phyloP scores from a whole-genome alignment of 208 protist genomes.

The Trypanosoma avium region DNA sequence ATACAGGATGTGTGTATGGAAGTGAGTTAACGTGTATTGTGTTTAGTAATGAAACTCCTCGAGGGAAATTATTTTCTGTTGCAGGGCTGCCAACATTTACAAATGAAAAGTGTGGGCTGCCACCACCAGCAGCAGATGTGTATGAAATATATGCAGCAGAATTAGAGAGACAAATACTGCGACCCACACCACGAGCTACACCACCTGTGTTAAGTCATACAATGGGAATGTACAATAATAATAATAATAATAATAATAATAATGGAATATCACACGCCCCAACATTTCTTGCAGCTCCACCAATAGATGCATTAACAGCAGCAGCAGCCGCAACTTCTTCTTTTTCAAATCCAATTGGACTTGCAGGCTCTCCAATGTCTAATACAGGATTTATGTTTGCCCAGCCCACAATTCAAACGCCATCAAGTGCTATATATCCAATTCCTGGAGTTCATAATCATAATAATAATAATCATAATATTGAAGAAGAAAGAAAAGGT shows the following conservation, averaged over 20 bases:
- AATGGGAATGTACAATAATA: too few species aligned
- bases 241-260: too few species aligned
- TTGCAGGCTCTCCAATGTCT: background rate
- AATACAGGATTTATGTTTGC: too few species aligned
- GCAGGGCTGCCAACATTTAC: conserved; percentile 62
- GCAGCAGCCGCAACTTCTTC: too few species aligned
- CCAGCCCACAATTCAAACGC: too few species aligned
- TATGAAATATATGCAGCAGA: conserved; percentile 71
- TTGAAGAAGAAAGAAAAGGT: too few species aligned
- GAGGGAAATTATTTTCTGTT: conserved; percentile 66
- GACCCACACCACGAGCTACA: conserved; percentile 50
- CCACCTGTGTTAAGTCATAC: too few species aligned
- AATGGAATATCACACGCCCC: too few species aligned
- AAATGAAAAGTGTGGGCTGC: conserved; percentile 71
- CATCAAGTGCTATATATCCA: too few species aligned
- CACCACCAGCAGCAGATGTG: conserved; percentile 55
- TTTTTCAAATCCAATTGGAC: too few species aligned
- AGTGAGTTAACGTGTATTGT: conserved; percentile 77
- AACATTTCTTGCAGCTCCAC: conserved; percentile 40
- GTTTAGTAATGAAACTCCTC: conserved; percentile 39
- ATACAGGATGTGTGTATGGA: conserved; percentile 91
- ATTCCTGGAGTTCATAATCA: too few species aligned
- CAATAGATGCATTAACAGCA: background rate
- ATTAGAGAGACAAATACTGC: conserved; percentile 56
- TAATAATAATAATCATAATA: too few species aligned